A percentile compares a stretch with the other conserved stretches of the same genome.
phyloP scores from a whole-genome alignment of 345 rosid genomes.

The Excoecaria cochinchinensis region DNA sequence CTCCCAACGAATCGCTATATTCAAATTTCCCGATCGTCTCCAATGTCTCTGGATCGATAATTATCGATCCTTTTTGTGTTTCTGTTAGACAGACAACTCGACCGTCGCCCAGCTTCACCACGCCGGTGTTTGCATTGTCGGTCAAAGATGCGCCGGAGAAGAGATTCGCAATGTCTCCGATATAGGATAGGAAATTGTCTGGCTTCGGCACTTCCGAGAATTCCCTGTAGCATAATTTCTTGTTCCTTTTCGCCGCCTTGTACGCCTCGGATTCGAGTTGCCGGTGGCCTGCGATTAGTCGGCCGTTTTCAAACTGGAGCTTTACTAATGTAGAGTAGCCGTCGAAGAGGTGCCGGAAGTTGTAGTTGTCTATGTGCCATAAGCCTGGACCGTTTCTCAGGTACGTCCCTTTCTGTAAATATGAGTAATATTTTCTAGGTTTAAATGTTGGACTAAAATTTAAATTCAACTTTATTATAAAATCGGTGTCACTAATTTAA shows the following conservation, averaged over 20 bases:
- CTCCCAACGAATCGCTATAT: slow-evolving; percentile 67
- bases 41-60: slow-evolving; percentile 62
- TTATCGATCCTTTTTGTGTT: slow-evolving; percentile 84
- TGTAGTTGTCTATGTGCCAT: slow-evolving; percentile 77
- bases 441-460: too few relatives aligned
- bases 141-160: slow-evolving; percentile 88
- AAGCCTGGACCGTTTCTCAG: slow-evolving; percentile 91
- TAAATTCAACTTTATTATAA: too few relatives aligned
- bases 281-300: slow-evolving; percentile 67
- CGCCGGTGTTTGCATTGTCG: slow-evolving; percentile 92
- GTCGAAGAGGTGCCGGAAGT: slow-evolving; percentile 94
- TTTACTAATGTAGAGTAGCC: slow-evolving; percentile 81
- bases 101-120: slow-evolving; percentile 77
- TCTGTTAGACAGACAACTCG: slow-evolving; percentile 90
- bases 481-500: too few relatives aligned
- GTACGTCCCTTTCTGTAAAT: slow-evolving; percentile 83
- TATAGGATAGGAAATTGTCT: slow-evolving; percentile 56
- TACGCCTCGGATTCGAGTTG: slow-evolving; percentile 85
- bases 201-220: slow-evolving; percentile 82
- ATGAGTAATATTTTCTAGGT: too few relatives aligned
- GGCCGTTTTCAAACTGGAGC: slow-evolving; percentile 68
- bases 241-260: slow-evolving; percentile 73
- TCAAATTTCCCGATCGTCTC: slow-evolving; percentile 71
- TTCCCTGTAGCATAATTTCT: slow-evolving; percentile 75
- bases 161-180: slow-evolving; percentile 65